These are phyloP conservation scores for Histomonas meleagridis DNA, from an alignment of 208 protist species.

Conservation along the genomic window DNA sequence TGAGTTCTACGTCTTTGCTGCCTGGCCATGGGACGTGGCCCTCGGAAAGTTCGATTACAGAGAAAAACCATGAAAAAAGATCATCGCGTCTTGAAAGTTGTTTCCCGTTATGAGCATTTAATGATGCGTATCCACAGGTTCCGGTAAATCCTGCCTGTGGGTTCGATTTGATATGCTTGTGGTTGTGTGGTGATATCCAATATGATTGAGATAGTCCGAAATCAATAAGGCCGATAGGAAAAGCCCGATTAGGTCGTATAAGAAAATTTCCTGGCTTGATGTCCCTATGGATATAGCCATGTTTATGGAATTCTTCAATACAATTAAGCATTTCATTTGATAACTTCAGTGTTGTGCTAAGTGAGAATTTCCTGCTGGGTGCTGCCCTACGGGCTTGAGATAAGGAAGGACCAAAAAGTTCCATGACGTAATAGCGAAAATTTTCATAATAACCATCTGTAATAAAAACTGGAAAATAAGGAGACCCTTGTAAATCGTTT, in stretches of 20 bases:
- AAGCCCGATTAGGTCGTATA: neutral
- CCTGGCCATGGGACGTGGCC: neutral
- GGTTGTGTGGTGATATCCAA: neutral
- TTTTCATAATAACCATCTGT: neutral
- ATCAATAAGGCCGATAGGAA: neutral
- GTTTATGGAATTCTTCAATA: neutral
- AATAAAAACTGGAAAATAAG: neutral
- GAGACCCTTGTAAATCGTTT: neutral
- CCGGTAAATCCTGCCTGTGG: neutral
- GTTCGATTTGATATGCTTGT: neutral
- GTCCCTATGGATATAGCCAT: neutral
- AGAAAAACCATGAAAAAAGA: slow-evolving; percentile 17
- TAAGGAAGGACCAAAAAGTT: neutral
- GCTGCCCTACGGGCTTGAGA: neutral
- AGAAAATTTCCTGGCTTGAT: slow-evolving; percentile 13
- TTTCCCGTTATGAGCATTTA: neutral
- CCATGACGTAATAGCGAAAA: neutral
- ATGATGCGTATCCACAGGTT: neutral
- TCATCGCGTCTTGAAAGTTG: neutral
- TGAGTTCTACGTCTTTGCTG: neutral
- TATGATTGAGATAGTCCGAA: neutral
- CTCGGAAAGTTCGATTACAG: neutral
- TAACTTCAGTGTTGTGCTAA: neutral
- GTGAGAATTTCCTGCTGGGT: neutral
- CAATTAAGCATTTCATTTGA: neutral